These are phyloP conservation scores for Panus rudis DNA, from an alignment of 768 basidiomycete species.

Conservation along the genomic window DNA sequence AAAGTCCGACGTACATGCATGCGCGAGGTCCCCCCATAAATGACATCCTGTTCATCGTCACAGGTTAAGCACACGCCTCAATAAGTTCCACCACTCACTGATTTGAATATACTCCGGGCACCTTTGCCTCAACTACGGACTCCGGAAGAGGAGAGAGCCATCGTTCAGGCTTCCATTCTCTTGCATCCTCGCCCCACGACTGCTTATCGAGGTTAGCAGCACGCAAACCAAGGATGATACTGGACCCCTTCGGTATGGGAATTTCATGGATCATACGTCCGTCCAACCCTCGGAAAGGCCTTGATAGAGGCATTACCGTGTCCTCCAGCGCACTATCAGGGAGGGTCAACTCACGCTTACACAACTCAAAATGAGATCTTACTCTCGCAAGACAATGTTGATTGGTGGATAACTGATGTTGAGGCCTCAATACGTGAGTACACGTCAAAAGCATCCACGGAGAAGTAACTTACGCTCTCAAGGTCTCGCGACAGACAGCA, in stretches of 20 bases:
- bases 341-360: neutral
- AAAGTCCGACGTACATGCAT: constrained; percentile 9
- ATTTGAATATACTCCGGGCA: constrained; percentile 19
- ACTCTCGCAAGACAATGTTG: constrained; percentile 5
- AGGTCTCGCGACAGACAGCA: constrained; percentile 7
- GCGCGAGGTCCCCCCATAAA: constrained; percentile 9
- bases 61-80: neutral
- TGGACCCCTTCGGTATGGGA: constrained; percentile 31
- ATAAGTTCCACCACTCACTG: constrained; percentile 2
- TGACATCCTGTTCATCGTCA: constrained; percentile 6
- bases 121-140: constrained; percentile 8
- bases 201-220: constrained; percentile 33
- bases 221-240: constrained; percentile 29
- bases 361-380: neutral
- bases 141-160: constrained; percentile 38
- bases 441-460: neutral
- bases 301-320: constrained; percentile 4
- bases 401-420: constrained; percentile 8
- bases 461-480: constrained; percentile 5
- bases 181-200: constrained; percentile 38
- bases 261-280: constrained; percentile 18
- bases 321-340: constrained; percentile 2
- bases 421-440: neutral
- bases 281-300: constrained; percentile 7
- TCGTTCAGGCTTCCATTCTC: constrained; percentile 46